A percentile compares a stretch with the other conserved stretches of the same genome.
Conservation (phyloP, 2,329 filamentous ascomycete genomes). For the Pseudofabraea citricarpa region DNA sequence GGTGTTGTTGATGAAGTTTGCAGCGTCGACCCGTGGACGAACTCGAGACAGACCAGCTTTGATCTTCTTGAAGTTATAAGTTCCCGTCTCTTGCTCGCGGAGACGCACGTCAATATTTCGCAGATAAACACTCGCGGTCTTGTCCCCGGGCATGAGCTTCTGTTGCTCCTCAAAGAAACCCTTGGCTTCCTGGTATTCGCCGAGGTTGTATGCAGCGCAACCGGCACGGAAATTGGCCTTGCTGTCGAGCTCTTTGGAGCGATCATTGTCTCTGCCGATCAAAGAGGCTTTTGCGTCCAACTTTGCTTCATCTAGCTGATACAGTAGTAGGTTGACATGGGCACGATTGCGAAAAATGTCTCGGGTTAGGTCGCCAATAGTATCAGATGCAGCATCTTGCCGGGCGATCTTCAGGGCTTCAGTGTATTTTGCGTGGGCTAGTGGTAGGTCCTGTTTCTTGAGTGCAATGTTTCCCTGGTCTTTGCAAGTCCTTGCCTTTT, state of each 20-base stretch:
- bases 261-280: slow-evolving; percentile 5
- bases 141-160: slow-evolving; percentile 25
- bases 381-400: slow-evolving; percentile 6
- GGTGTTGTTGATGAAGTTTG: slow-evolving; percentile 39
- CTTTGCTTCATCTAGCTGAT: slow-evolving; percentile 30
- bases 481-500: slow-evolving; percentile 18
- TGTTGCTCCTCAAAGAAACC: slow-evolving; percentile 14
- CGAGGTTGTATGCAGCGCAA: slow-evolving; percentile 31
- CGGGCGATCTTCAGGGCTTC: slow-evolving; percentile 16
- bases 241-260: slow-evolving; percentile 18
- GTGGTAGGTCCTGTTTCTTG: slow-evolving; percentile 14
- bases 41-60: slow-evolving; percentile 28
- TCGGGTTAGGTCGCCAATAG: slow-evolving; percentile 18
- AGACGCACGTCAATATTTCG: slow-evolving; percentile 25
- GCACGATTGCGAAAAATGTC: slow-evolving; percentile 31
- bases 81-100: slow-evolving; percentile 33
- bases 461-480: slow-evolving; percentile 24
- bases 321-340: slow-evolving; percentile 26
- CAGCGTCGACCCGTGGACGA: slow-evolving; percentile 40
- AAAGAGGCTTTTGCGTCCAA: slow-evolving; percentile 28
- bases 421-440: slow-evolving; percentile 24
- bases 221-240: slow-evolving; percentile 34
- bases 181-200: slow-evolving; percentile 26
- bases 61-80: slow-evolving; percentile 36
- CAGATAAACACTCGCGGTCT: slow-evolving; percentile 4